Conservation (phyloP, 2,329 filamentous ascomycete genomes). For the Sporothrix pallida region DNA sequence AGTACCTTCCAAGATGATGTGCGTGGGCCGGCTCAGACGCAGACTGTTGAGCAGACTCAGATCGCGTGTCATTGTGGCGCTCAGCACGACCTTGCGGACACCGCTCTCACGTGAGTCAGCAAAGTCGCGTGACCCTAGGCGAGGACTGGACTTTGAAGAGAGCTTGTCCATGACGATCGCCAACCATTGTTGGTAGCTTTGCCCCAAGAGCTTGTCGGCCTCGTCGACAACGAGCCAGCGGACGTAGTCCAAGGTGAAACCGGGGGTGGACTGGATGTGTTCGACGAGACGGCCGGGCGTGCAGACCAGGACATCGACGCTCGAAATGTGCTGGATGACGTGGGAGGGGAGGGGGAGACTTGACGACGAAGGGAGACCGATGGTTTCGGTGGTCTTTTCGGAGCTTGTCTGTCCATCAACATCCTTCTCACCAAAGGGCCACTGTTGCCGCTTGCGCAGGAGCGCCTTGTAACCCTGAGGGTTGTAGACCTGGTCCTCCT, state of each 20-base stretch:
- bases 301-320: constrained; percentile 86
- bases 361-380: constrained; percentile 47
- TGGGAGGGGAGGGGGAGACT: constrained; percentile 53
- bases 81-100: constrained; percentile 82
- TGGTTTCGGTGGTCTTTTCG: constrained; percentile 33
- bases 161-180: constrained; percentile 71
- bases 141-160: neutral
- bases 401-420: constrained; percentile 42
- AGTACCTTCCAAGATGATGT: constrained; percentile 74
- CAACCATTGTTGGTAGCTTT: constrained; percentile 93
- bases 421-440: constrained; percentile 53
- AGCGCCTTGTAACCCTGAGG: constrained; percentile 58
- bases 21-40: constrained; percentile 72
- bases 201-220: constrained; percentile 87
- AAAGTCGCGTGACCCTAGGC: constrained; percentile 59
- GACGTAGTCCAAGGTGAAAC: constrained; percentile 78
- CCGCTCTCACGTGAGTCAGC: constrained; percentile 58
- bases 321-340: constrained; percentile 69
- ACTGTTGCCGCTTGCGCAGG: constrained; percentile 46
- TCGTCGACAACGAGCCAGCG: constrained; percentile 93
- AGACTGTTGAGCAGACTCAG: constrained; percentile 78
- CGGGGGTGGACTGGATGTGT: constrained; percentile 81
- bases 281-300: constrained; percentile 92
- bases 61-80: constrained; percentile 90
- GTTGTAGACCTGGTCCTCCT: constrained; percentile 64